Base-by-base conservation (phyloP, 129 eudicot species). In the Ambrosia trifida region DNA sequence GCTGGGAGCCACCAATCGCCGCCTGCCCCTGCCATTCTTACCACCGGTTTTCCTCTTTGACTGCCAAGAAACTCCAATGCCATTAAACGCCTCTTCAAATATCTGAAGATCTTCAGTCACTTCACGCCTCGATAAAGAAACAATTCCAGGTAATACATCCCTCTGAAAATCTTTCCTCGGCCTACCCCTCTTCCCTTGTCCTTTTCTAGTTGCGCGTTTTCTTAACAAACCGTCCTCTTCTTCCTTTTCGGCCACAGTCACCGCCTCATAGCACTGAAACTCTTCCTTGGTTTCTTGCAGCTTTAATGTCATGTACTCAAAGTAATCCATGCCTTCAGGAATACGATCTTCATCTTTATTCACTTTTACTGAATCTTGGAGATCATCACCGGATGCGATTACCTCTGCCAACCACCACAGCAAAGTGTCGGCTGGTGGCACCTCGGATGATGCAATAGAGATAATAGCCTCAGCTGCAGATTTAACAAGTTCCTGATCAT, bases 391-490 rank as follows among this genome's bases (percentile, higher is more conserved):
- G 40, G 82, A 82, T 76, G 82, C 78, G 66, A 87, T 35, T 49
- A 87, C 73, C 7, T 81, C 95, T 0, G 95, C 89, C 19, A 90
- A 80, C 95, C 87, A 87, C 51, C 52, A 65, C 63, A 90, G 91
- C 65, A 74, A 14, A 53, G 81, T 76, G 73, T 68, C 76, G 12
- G 77, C 38, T 30, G 51, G 53, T 60, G 70, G 72, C 7, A 28
- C 58, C 65, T 69, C 78, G 5, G 81, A 75, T 31, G 77, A 71
- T 58, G 97, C 85, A 64, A 90, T 83, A 72, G 76, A 40, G 47
- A 90, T 63, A 30, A 90, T 74, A 64, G 91, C 91, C 77, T 90
- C 95, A 46, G 86, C 97, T 66, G 91, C 97, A 73, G 56, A 35
- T 64, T 63, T 83, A 50, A 70, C 82, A 36, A 74, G 43, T 76